Evolutionary conservation across 2,329 filamentous ascomycete species (phyloP).

Genomic region (Fusarium annulatum): DNA sequence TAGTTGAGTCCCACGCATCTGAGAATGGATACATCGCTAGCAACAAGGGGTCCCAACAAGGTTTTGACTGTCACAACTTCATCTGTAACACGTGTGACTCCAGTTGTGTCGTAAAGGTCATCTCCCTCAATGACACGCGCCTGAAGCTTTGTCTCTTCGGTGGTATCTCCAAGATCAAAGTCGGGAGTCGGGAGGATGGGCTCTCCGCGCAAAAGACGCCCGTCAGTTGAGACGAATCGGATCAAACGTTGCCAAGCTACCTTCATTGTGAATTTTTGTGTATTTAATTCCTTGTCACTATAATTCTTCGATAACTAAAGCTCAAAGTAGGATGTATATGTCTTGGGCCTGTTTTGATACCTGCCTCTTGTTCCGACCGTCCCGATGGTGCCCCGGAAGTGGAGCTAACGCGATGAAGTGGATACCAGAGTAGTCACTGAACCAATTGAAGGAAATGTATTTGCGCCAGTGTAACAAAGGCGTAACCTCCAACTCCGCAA

Average conservation of each 20-base stretch:
- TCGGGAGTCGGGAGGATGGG: constrained; percentile 58
- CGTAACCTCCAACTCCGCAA: not conserved
- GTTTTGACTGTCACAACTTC: constrained; percentile 64
- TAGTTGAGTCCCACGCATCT: constrained; percentile 71
- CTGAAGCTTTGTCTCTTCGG: constrained; percentile 59
- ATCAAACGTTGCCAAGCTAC: constrained; percentile 63
- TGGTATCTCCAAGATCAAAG: constrained; percentile 59
- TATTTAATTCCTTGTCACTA: not conserved
- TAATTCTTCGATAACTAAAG: fast-evolving
- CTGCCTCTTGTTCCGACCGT: not conserved
- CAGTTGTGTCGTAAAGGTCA: constrained; percentile 60
- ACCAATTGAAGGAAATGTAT: not conserved
- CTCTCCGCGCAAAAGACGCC: constrained; percentile 61
- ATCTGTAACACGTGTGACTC: constrained; percentile 62
- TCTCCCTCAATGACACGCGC: constrained; percentile 63
- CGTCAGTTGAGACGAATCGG: constrained; percentile 64
- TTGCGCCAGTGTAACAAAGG: not conserved
- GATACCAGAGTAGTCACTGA: not conserved
- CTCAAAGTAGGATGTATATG: not conserved
- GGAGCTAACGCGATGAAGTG: not conserved
- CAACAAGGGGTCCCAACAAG: constrained; percentile 63
- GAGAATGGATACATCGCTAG: constrained; percentile 64
- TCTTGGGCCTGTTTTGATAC: not conserved
- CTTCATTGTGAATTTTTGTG: constrained; percentile 36
- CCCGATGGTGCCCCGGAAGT: constrained; percentile 1